A percentile compares a stretch with the other conserved stretches of the same genome.
Conservation (phyloP, 202 grass and related monocot species). For the Panicum hallii region DNA sequence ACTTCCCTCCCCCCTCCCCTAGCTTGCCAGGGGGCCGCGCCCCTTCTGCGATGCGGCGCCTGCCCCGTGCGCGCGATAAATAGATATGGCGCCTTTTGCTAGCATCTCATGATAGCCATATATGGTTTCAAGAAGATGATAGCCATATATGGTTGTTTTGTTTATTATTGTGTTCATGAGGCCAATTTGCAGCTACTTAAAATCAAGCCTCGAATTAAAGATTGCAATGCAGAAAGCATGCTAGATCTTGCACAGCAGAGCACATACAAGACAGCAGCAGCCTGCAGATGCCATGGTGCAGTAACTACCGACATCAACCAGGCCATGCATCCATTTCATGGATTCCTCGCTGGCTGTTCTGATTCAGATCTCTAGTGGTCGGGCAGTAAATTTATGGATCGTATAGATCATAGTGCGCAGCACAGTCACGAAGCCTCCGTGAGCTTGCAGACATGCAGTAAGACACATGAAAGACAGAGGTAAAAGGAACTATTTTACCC, state of each 20-base stretch:
- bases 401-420: not conserved
- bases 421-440: slow-evolving; percentile 17
- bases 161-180: not conserved
- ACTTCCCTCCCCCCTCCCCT: too few species aligned
- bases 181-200: not conserved
- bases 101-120: not conserved
- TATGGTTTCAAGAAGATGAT: not conserved
- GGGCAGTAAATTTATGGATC: not conserved
- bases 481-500: not conserved
- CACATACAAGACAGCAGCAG: not conserved
- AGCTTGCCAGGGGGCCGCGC: too few species aligned
- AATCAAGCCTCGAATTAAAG: not conserved
- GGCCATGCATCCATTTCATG: not conserved
- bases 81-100: not conserved
- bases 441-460: slow-evolving; percentile 10
- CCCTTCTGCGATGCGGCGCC: too few species aligned
- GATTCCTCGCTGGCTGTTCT: not conserved
- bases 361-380: slow-evolving; percentile 9
- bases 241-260: not conserved
- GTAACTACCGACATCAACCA: not conserved
- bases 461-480: not conserved
- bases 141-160: not conserved
- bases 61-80: too few species aligned
- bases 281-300: not conserved
- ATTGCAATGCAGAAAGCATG: slow-evolving; percentile 1